Conservation (phyloP, 805 yeast genomes). For the Wickerhamiella siamensis region DNA sequence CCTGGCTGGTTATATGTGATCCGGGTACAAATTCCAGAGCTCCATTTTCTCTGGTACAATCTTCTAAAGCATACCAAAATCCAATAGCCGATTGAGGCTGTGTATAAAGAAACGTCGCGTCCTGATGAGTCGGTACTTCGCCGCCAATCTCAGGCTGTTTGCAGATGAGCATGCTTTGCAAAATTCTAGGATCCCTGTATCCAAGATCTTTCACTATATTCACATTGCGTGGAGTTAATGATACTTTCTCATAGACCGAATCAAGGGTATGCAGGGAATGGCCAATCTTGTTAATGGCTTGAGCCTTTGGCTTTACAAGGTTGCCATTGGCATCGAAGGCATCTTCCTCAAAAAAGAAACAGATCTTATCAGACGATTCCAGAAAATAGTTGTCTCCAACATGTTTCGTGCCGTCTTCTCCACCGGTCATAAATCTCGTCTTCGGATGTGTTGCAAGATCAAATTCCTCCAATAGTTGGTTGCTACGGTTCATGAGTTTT, state of each 20-base stretch:
- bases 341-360: constrained; percentile 56
- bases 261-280: constrained; percentile 57
- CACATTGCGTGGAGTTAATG: constrained; percentile 37
- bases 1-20: constrained; percentile 43
- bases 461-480: constrained; percentile 33
- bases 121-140: constrained; percentile 66
- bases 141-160: constrained; percentile 65
- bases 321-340: constrained; percentile 45
- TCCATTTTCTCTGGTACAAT: constrained; percentile 53
- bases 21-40: constrained; percentile 60
- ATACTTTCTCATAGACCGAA: constrained; percentile 33
- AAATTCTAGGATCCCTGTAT: constrained; percentile 50
- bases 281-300: constrained; percentile 62
- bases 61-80: constrained; percentile 71
- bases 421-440: constrained; percentile 51
- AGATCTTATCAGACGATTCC: constrained; percentile 51
- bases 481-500: constrained; percentile 31
- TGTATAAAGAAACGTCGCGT: constrained; percentile 58
- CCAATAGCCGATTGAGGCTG: constrained; percentile 61
- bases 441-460: constrained; percentile 47
- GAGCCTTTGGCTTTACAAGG: constrained; percentile 37
- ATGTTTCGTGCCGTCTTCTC: constrained; percentile 34
- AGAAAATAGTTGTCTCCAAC: constrained; percentile 63
- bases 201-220: constrained; percentile 39
- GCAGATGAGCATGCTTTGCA: constrained; percentile 67